These are phyloP conservation scores for Phanerodontia chrysosporium DNA, from an alignment of 768 basidiomycete species.

Conservation along the genomic window DNA sequence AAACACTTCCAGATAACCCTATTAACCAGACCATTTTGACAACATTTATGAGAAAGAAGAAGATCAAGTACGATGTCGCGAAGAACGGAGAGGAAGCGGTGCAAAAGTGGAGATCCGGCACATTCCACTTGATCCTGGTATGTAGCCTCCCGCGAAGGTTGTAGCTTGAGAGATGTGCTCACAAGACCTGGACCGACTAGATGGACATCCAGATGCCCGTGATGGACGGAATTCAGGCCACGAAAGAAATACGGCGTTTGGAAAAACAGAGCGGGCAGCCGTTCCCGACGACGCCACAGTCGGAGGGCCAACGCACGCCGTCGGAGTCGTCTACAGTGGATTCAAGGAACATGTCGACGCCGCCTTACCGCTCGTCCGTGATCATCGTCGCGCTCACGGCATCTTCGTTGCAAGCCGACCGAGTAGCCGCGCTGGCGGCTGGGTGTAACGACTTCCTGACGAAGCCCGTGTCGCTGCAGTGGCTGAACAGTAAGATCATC, in stretches of 20 bases:
- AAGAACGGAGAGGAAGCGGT: constrained; percentile 96
- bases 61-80: constrained; percentile 91
- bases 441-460: constrained; percentile 99
- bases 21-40: constrained; percentile 97
- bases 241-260: constrained; percentile 87
- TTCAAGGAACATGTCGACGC: constrained; percentile 37
- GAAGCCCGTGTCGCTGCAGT: constrained; percentile 91
- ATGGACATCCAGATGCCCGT: constrained; percentile 99
- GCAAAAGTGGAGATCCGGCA: constrained; percentile 88
- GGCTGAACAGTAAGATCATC: constrained; percentile 97
- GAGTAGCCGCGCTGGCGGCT: constrained; percentile 94
- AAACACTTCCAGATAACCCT: constrained; percentile 70
- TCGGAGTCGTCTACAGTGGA: constrained; percentile 49
- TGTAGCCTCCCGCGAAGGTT: constrained; percentile 26
- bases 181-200: constrained; percentile 35
- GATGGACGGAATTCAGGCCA: constrained; percentile 97
- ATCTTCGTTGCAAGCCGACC: constrained; percentile 90
- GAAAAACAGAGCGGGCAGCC: constrained; percentile 68
- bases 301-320: constrained; percentile 50
- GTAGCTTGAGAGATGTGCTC: not conserved
- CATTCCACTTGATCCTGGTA: constrained; percentile 93
- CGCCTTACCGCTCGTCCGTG: constrained; percentile 84
- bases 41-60: constrained; percentile 96
- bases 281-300: constrained; percentile 64
- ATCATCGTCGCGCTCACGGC: constrained; percentile 99